Base-by-base conservation (phyloP, 2,329 filamentous ascomycete genomes). In the Botrytis medusae region DNA sequence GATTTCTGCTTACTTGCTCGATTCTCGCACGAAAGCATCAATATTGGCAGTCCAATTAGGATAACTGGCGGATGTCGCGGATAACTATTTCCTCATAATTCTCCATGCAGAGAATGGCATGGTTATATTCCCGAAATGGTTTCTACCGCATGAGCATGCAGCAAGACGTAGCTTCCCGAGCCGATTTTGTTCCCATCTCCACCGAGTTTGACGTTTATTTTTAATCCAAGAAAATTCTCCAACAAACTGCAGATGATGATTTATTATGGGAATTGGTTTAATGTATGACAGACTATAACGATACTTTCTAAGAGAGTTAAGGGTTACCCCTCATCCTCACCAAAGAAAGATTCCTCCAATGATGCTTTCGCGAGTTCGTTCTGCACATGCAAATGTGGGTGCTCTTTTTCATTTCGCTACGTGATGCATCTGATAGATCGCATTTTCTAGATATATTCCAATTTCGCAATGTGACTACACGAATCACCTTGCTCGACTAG, bases 391-490 rank as follows among this genome's bases (percentile, higher is more conserved):
- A 68, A 72, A 51, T 48, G 29, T 72, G 51, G 48, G 12, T 67
- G 29, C 48, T 40, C n/a, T 54, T 12, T 63, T 62, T 22, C 37
- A 42, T 44, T 40, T 32, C 51, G 51, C 48, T 44, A 32, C 57
- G 25, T 65, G 34, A 67, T 72, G 70, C 48, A 72, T 72, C 70
- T 72, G 62, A 72, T 37, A 68, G 62, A 68, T 72, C 70, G 70
- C 12, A 72, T 72, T 72, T n/a, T 72, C 42, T 16, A 42, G 20
- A 51, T 57, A n/a, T 18, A 42, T 72, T 72, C 61, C 70, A 48
- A 44, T 57, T 61, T 61, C 34, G 14, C 57, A 48, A 54, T 59
- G 65, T 68, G 62, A 68, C 64, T 51, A 60, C 37, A 16, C 62
- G 25, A 68, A 67, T 57, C 61, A 68, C 29, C 46, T 72, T 65